phyloP scores from a whole-genome alignment of 1,139 yeast genomes.

The Hansenula lynferdii region DNA sequence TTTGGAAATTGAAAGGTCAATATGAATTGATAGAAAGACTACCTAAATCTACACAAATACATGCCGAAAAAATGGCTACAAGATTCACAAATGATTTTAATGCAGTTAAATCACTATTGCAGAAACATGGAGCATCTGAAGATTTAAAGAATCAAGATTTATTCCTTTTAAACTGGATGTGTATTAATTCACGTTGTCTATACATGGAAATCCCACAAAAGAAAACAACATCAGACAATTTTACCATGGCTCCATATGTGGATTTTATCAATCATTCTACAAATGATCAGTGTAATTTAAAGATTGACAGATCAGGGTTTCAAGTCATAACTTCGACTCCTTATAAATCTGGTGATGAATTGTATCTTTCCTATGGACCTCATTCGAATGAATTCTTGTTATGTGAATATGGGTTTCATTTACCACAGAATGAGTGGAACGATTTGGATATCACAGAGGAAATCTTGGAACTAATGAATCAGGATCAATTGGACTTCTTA shows the following conservation, averaged over 20 bases:
- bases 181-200: conserved; percentile 87
- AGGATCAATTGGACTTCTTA: conserved; percentile 40
- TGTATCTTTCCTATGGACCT: conserved; percentile 78
- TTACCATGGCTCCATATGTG: conserved; percentile 88
- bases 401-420: conserved; percentile 81
- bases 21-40: conserved; percentile 30
- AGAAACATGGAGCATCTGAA: not conserved
- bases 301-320: conserved; percentile 45
- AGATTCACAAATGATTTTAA: conserved; percentile 37
- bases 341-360: conserved; percentile 47
- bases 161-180: conserved; percentile 73
- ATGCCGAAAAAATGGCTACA: conserved; percentile 31
- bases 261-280: conserved; percentile 81
- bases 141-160: conserved; percentile 14
- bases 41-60: conserved; percentile 35
- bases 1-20: conserved; percentile 36
- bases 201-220: conserved; percentile 66
- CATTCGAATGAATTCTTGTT: conserved; percentile 78
- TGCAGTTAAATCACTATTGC: conserved; percentile 26
- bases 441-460: conserved; percentile 55
- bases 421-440: conserved; percentile 60
- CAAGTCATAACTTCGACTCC: conserved; percentile 37
- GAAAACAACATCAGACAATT: conserved; percentile 48
- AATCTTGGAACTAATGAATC: conserved; percentile 33
- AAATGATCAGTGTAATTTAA: conserved; percentile 47